A percentile compares a stretch with the other conserved stretches of the same genome.
phyloP scores from a whole-genome alignment of 805 yeast species.

The Lipomyces sp. region DNA sequence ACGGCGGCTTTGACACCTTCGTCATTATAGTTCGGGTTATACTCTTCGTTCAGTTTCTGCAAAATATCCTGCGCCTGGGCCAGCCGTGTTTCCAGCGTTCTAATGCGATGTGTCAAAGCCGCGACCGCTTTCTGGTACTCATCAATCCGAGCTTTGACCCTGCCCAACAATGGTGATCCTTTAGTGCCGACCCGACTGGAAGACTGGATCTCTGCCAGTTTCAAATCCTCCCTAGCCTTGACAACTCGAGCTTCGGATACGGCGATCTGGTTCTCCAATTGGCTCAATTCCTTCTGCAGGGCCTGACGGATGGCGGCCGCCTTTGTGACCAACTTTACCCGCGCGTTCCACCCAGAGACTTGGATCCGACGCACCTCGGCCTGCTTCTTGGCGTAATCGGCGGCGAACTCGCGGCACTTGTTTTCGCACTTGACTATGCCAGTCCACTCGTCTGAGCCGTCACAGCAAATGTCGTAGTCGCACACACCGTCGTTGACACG shows the following conservation, averaged over 20 bases:
- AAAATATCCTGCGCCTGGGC: constrained; percentile 49
- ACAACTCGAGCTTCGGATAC: constrained; percentile 32
- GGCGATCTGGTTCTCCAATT: constrained; percentile 40
- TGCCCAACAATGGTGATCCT: constrained; percentile 23
- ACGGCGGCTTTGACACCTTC: constrained; percentile 80
- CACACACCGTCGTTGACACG: constrained; percentile 89
- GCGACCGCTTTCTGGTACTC: constrained; percentile 30
- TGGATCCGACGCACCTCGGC: constrained; percentile 38
- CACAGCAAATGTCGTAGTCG: constrained; percentile 88
- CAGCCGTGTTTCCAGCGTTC: constrained; percentile 26
- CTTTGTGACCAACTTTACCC: constrained; percentile 43
- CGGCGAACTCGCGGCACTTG: constrained; percentile 57
- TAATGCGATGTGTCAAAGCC: constrained; percentile 14
- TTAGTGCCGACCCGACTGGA: constrained; percentile 19
- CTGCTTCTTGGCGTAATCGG: constrained; percentile 45
- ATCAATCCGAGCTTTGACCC: constrained; percentile 21
- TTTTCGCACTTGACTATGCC: constrained; percentile 57
- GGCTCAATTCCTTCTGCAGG: constrained; percentile 35
- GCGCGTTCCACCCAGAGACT: constrained; percentile 47
- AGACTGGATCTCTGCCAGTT: constrained; percentile 38
- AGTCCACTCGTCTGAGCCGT: constrained; percentile 81
- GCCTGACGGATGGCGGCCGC: constrained; percentile 41
- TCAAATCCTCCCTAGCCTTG: constrained; percentile 44
- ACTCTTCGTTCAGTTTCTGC: constrained; percentile 56
- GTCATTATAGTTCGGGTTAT: constrained; percentile 85